A percentile compares a stretch with the other conserved stretches of the same genome.
These are phyloP conservation scores for Annulohypoxylon nitens DNA, from an alignment of 495 filamentous ascomycete genomes.

Conservation along the genomic window DNA sequence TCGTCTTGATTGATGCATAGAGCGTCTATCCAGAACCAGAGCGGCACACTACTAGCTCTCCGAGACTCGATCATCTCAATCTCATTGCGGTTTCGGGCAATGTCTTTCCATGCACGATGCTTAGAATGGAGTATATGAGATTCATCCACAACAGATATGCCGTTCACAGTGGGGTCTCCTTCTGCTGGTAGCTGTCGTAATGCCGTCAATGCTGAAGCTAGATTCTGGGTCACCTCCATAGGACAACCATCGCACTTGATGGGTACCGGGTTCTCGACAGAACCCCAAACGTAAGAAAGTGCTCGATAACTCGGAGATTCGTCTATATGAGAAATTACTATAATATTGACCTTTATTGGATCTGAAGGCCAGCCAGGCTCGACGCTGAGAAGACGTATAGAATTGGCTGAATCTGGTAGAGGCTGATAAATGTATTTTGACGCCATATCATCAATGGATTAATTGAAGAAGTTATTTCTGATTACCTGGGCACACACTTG, in stretches of 20 bases:
- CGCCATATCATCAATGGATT: neutral
- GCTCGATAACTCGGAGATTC: slow-evolving; percentile 7
- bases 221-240: slow-evolving; percentile 12
- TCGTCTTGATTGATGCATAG: slow-evolving; percentile 14
- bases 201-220: neutral
- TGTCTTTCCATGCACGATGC: slow-evolving; percentile 8
- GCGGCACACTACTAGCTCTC: neutral
- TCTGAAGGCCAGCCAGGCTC: slow-evolving; percentile 20
- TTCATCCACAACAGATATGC: slow-evolving; percentile 1
- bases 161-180: neutral
- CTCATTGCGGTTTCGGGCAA: slow-evolving; percentile 17
- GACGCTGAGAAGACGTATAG: slow-evolving; percentile 16
- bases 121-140: slow-evolving; percentile 10
- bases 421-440: neutral
- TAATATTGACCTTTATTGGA: neutral
- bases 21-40: slow-evolving; percentile 15
- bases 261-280: neutral
- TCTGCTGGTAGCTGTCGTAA: slow-evolving; percentile 11
- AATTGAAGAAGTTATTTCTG: neutral
- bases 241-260: slow-evolving; percentile 3
- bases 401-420: slow-evolving; percentile 8
- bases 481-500: neutral
- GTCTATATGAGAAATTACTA: neutral
- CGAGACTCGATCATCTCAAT: slow-evolving; percentile 1
- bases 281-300: slow-evolving; percentile 20